Evolutionary conservation across 2,329 filamentous ascomycete species (phyloP), one percentile per base, ranked within the genome.

Genomic region (Biscogniauxia marginata): DNA sequence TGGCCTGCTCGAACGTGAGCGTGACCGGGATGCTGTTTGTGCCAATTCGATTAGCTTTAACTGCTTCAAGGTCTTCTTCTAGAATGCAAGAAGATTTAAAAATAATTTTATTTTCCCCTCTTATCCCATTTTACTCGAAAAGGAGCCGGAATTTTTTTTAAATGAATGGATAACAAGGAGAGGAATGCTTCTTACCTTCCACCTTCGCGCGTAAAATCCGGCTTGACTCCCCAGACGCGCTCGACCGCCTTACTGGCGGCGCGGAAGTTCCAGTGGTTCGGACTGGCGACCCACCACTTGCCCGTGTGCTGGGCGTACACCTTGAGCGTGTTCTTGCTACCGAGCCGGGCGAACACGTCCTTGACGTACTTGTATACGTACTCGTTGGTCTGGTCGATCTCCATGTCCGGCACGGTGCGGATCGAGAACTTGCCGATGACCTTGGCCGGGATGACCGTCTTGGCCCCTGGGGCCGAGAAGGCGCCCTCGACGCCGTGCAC

Each of bases 371-470:
- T 87, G 78, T 86, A 89, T 46, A 99, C 93, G 46, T 88, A 82
- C 71, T 86, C 83, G 77, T 96, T 96, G 69, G 96, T 96, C 70
- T 88, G 85, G 55, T 91, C 87, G 66, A 91, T 91, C 73, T 97
- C 90, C 95, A 99, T 99, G 78, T 99, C 86, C 52, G 95, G 95
- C 20, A 99, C 95, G 34, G 93, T 98, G 65, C 95, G 88, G 77
- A 99, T 97, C 50, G 91, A 96, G 81, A 99, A 99, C 79, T 99
- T 99, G 77, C 95, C 95, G 69, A 88, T 90, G 56, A 99, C 95
- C 81, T 97, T 97, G 70, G 95, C 93, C 3, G 95, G 95, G 67
- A 99, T 99, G 68, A 99, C 95, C 1, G 95, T 99, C 84, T 99
- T 99, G 55, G 93, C 95, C 48, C 95, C 95, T 5, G 93, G 89